These are phyloP conservation scores for Cucumis cinereus DNA, from an alignment of 306 rosid species.

Conservation along the genomic window DNA sequence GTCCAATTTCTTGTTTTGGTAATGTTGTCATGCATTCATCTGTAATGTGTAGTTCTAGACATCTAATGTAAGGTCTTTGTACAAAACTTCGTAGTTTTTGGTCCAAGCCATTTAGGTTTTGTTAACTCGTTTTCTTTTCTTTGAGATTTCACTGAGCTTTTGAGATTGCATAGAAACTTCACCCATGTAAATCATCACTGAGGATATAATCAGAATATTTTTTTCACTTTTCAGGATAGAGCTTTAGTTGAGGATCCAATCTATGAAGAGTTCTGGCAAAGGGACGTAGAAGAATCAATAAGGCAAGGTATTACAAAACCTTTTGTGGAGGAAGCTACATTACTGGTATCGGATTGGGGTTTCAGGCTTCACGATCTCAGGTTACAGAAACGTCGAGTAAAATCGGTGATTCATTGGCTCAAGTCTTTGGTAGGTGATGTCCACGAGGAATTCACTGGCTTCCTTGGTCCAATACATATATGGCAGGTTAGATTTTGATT, in stretches of 20 bases:
- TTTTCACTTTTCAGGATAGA: constrained; percentile 45
- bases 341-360: constrained; percentile 94
- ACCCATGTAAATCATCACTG: neutral
- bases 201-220: neutral
- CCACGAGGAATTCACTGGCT: constrained; percentile 62
- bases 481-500: constrained; percentile 71
- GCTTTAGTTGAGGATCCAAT: constrained; percentile 89
- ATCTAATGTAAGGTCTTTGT: neutral
- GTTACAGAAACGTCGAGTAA: constrained; percentile 47
- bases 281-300: constrained; percentile 92
- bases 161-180: neutral
- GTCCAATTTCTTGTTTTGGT: neutral
- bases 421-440: constrained; percentile 51
- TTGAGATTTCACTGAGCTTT: neutral
- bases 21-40: neutral
- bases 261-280: constrained; percentile 94
- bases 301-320: constrained; percentile 70
- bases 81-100: neutral
- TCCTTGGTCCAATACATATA: constrained; percentile 92
- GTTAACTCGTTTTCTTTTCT: neutral
- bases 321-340: constrained; percentile 76
- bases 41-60: neutral
- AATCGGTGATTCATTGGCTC: constrained; percentile 49
- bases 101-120: neutral
- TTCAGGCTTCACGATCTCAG: constrained; percentile 83